Evolutionary conservation across 805 yeast species (phyloP), one percentile per base, ranked within the genome.

Genomic region (Wickerhamomyces bovis): DNA sequence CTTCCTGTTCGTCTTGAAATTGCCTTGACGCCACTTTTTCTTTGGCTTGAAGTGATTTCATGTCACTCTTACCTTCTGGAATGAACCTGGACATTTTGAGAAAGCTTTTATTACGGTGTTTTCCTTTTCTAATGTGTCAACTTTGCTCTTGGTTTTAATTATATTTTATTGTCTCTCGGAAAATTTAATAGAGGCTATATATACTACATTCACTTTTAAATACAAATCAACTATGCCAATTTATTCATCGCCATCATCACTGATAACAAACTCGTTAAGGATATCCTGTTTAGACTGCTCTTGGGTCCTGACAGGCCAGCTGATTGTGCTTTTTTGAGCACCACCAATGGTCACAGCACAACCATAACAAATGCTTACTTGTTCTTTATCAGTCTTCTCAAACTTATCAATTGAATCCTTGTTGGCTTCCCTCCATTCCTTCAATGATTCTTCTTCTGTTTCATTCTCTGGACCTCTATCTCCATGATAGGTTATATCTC

Each of bases 311-410:
- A 64, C 55, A 22, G 73, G 62, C 74, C 75, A 57, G 59, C 70
- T 66, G 61, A 80, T 36, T 45, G 61, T 49, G 57, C 66, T 48
- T 49, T 64, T 31, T 40, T 59, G 48, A 42, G 69, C 47, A 52
- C 73, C 78, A 6, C 79, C 77, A 45, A 85, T 57, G 11, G 81
- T 77, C 2, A 83, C 83, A 31, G 80, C 71, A 60, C 96, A 87
- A 3, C 94, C 95, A 56, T 85, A 87, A 60, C 96, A 87, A 9
- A 84, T 55, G n/a, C 67, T 60, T n/a, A 60, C 50, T 25, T 44
- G 65, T 49, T 41, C 49, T 16, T 49, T 49, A 10, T 44, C 45
- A 12, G 38, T 44, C 15, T 41, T 44, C 38, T 43, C 47, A 31
- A 46, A 39, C 42, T 53, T 48, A 39, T 55, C 56, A 3, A 49